Conservation (phyloP, 1,139 yeast species). For the Blastobotrys proliferans region DNA sequence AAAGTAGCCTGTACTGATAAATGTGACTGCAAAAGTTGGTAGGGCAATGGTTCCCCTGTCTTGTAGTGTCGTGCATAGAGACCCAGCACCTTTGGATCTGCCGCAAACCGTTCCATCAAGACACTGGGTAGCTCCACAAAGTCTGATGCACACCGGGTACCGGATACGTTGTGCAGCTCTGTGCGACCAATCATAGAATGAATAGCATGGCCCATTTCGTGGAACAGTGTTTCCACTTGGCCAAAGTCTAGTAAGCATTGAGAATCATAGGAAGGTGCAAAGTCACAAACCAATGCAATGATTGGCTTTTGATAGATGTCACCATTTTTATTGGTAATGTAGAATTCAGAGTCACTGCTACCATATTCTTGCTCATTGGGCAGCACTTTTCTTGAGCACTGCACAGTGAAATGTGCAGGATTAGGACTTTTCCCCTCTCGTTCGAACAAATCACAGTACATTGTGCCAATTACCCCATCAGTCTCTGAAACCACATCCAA, state of each 20-base stretch:
- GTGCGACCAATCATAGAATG: conserved; percentile 96
- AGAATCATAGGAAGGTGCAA: conserved; percentile 40
- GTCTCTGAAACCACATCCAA: conserved; percentile 62
- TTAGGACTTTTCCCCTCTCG: conserved; percentile 57
- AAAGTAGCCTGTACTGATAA: conserved; percentile 52
- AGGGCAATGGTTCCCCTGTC: conserved; percentile 61
- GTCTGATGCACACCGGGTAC: conserved; percentile 94
- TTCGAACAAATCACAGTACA: conserved; percentile 65
- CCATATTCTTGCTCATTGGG: conserved; percentile 41
- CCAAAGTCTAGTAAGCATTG: conserved; percentile 56
- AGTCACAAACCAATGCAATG: conserved; percentile 84
- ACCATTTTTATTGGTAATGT: conserved; percentile 27
- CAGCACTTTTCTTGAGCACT: conserved; percentile 76
- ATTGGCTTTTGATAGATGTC: conserved; percentile 76
- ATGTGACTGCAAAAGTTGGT: conserved; percentile 46
- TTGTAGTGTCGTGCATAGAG: conserved; percentile 70
- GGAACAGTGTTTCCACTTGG: conserved; percentile 92
- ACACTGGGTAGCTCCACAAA: conserved; percentile 96
- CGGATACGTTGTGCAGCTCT: conserved; percentile 82
- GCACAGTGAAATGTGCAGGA: conserved; percentile 97
- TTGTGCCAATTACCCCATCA: conserved; percentile 57
- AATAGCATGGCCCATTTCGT: conserved; percentile 99
- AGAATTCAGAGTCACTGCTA: conserved; percentile 2
- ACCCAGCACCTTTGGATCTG: conserved; percentile 69
- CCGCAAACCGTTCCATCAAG: conserved; percentile 88